A percentile compares a stretch with the other conserved stretches of the same genome.
Conservation (phyloP, 768 basidiomycete genomes). For the Russula griseocarnosa region DNA sequence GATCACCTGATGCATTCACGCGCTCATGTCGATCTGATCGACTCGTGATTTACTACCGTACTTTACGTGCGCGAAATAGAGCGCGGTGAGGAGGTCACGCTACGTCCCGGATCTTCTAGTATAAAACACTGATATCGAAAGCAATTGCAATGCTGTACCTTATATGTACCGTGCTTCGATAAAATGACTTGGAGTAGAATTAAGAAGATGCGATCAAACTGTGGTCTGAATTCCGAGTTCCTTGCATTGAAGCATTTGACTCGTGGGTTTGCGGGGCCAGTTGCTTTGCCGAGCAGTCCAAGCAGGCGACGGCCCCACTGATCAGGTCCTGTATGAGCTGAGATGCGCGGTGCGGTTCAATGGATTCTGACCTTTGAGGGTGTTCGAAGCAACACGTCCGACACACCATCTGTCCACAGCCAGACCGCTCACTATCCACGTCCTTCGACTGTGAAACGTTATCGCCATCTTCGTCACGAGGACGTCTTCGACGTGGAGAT, state of each 20-base stretch:
- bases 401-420: constrained; percentile 44
- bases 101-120: background rate
- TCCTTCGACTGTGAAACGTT: background rate
- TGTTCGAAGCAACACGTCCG: constrained; percentile 46
- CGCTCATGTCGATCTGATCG: no score
- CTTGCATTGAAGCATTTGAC: background rate
- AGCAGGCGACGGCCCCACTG: constrained; percentile 16
- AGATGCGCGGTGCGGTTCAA: background rate
- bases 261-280: background rate
- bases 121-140: background rate
- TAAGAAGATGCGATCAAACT: constrained; percentile 3
- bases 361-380: constrained; percentile 38
- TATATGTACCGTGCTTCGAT: background rate
- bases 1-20: no score
- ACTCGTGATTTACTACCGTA: no score
- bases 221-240: background rate
- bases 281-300: constrained; percentile 17
- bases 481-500: constrained; percentile 13
- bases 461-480: constrained; percentile 18
- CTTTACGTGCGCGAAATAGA: no score
- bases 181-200: background rate
- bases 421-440: constrained; percentile 26
- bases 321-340: constrained; percentile 1
- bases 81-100: no score
- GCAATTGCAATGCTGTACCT: background rate